phyloP scores from a whole-genome alignment of 2,329 filamentous ascomycete genomes.

The Pseudogymnoascus verrucosus region DNA sequence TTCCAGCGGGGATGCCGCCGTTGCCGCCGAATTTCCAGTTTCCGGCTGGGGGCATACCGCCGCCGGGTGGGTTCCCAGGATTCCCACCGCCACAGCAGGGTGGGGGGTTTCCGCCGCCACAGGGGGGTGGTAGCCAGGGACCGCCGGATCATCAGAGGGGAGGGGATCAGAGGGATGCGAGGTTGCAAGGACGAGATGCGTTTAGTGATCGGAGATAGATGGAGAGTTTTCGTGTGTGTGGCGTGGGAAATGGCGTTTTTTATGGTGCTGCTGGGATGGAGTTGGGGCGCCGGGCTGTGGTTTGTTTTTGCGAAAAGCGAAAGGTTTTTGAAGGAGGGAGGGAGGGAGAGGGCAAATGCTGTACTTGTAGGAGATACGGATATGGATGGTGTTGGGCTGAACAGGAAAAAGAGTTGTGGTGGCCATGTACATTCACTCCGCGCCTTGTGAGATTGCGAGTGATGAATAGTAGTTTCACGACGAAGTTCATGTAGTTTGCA shows the following conservation, averaged over 20 bases:
- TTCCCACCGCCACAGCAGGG: conserved; percentile 14
- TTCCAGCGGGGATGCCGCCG: conserved; percentile 11
- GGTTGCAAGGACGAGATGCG: conserved; percentile 1
- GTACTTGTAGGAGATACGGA: not conserved
- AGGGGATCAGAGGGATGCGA: not conserved
- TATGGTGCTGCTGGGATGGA: not conserved
- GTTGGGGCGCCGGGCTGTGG: not conserved
- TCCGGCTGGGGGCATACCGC: conserved; percentile 36
- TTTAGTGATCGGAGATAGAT: conserved; percentile 9
- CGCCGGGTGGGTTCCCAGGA: conserved; percentile 22
- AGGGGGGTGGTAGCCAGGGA: not conserved
- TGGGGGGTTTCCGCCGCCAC: not conserved
- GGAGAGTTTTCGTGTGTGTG: not conserved
- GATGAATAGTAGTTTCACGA: not conserved
- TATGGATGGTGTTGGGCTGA: not conserved
- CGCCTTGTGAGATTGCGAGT: not conserved
- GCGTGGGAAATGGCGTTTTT: not conserved
- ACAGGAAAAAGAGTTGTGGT: not conserved
- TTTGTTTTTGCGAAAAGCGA: not conserved
- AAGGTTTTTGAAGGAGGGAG: not conserved
- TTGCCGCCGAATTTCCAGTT: conserved; percentile 46
- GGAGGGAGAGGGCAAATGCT: not conserved
- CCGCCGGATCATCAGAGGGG: not conserved
- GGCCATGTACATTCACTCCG: not conserved
- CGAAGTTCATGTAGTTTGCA: too few relatives aligned